Percentiles rank a stretch among this genome's conserved stretches.
Evolutionary conservation across 2,329 filamentous ascomycete species (phyloP).

Genomic region (Beauveria medogensis): DNA sequence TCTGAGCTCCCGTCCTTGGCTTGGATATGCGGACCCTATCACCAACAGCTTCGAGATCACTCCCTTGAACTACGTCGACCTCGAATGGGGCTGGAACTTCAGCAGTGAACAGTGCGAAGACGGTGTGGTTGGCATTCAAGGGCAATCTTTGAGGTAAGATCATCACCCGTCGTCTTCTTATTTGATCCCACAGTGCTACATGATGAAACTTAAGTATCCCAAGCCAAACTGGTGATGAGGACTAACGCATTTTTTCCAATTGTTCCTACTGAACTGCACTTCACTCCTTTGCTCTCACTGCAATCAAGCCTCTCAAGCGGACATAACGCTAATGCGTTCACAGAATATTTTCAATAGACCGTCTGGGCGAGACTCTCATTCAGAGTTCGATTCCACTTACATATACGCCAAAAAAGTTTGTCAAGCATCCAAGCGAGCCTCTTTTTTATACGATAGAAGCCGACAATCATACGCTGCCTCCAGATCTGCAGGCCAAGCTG

Average conservation of each 20-base stretch:
- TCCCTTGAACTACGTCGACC: slow-evolving; percentile 75
- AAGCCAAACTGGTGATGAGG: slow-evolving; percentile 47
- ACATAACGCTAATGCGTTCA: slow-evolving; percentile 1
- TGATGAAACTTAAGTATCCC: slow-evolving; percentile 59
- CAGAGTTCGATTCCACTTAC: slow-evolving; percentile 79
- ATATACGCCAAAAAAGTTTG: slow-evolving; percentile 83
- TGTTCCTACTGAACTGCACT: slow-evolving; percentile 83
- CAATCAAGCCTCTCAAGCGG: slow-evolving; percentile 24
- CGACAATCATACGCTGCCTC: slow-evolving; percentile 84
- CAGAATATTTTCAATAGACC: slow-evolving; percentile 86
- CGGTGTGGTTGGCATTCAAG: slow-evolving; percentile 90
- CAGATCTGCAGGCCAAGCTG: slow-evolving; percentile 66
- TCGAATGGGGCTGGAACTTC: slow-evolving; percentile 96
- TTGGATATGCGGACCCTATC: slow-evolving; percentile 84
- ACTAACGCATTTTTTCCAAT: slow-evolving; percentile 61
- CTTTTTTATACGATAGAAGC: slow-evolving; percentile 92
- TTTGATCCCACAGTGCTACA: slow-evolving; percentile 26
- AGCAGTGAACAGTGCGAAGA: slow-evolving; percentile 90
- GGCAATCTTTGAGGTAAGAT: slow-evolving; percentile 72
- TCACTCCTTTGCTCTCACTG: slow-evolving; percentile 14
- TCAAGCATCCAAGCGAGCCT: slow-evolving; percentile 78
- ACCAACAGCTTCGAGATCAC: slow-evolving; percentile 87
- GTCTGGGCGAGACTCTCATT: slow-evolving; percentile 74
- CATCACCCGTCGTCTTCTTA: slow-evolving; percentile 20
- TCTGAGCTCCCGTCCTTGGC: slow-evolving; percentile 88